Conservation (phyloP, 257 asterid species). For the Solanum pennellii region DNA sequence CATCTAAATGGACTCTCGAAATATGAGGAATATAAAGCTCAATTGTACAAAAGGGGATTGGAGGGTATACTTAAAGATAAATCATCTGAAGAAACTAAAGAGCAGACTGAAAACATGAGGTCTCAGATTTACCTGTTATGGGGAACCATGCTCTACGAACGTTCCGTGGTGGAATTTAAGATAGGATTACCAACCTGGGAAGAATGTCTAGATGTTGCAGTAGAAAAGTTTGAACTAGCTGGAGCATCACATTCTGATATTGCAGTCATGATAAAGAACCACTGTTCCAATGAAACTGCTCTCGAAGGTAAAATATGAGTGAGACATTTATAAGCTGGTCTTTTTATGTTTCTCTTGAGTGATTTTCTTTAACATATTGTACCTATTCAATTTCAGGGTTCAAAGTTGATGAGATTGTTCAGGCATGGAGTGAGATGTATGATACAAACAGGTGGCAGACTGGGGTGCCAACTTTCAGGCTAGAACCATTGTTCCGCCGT, state of each 20-base stretch:
- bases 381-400: constrained; percentile 39
- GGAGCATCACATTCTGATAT: constrained; percentile 82
- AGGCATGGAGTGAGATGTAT: constrained; percentile 98
- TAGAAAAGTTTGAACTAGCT: constrained; percentile 82
- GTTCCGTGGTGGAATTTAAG: constrained; percentile 91
- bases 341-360: neutral
- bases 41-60: constrained; percentile 48
- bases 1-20: constrained; percentile 78
- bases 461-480: constrained; percentile 52
- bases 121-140: constrained; percentile 76
- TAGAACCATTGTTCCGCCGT: constrained; percentile 76
- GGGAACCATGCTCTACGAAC: constrained; percentile 88
- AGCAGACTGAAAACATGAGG: constrained; percentile 58
- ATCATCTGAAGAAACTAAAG: constrained; percentile 52
- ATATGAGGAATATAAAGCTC: constrained; percentile 45
- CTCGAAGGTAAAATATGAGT: constrained; percentile 45
- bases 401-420: constrained; percentile 89
- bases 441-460: constrained; percentile 83
- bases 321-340: neutral
- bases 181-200: constrained; percentile 83
- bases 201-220: constrained; percentile 85
- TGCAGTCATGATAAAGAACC: constrained; percentile 92
- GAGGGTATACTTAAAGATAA: constrained; percentile 46
- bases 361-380: neutral
- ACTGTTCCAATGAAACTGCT: constrained; percentile 89